Conservation (phyloP, 139 green algal genomes). For the Gonium pectorale region DNA sequence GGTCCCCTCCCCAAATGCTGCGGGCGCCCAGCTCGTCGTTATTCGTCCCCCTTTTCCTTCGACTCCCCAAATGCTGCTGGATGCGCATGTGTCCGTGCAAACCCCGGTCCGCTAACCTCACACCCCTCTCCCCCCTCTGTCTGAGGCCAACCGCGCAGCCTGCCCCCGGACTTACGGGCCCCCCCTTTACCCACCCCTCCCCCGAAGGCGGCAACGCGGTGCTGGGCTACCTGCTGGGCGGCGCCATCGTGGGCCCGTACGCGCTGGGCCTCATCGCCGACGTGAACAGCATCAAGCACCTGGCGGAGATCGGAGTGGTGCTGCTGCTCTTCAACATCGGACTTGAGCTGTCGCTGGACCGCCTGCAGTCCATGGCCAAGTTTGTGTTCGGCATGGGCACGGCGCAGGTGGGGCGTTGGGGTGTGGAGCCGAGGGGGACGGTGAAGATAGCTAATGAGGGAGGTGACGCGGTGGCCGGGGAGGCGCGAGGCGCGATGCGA, state of each 20-base stretch:
- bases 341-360: conserved; percentile 95
- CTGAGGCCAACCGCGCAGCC: too few relatives aligned
- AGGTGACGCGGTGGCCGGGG: too few relatives aligned
- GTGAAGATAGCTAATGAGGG: too few relatives aligned
- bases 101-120: too few relatives aligned
- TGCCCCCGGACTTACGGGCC: too few relatives aligned
- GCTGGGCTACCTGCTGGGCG: conserved; percentile 93
- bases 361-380: conserved; percentile 96
- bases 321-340: conserved; percentile 99
- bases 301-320: conserved; percentile 97
- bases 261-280: conserved; percentile 75
- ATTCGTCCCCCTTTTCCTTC: too few relatives aligned
- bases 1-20: too few relatives aligned
- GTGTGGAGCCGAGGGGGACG: background rate
- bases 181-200: background rate
- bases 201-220: conserved; percentile 87
- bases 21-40: too few relatives aligned
- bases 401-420: conserved; percentile 74
- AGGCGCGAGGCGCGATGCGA: too few relatives aligned
- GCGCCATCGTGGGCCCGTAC: conserved; percentile 93
- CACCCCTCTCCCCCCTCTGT: too few relatives aligned
- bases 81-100: too few relatives aligned
- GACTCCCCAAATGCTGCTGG: too few relatives aligned
- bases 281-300: conserved; percentile 86
- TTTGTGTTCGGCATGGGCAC: conserved; percentile 98